These are phyloP conservation scores for Phytophthora brassicae DNA, from an alignment of 352 stramenopile genomes.

Conservation along the genomic window DNA sequence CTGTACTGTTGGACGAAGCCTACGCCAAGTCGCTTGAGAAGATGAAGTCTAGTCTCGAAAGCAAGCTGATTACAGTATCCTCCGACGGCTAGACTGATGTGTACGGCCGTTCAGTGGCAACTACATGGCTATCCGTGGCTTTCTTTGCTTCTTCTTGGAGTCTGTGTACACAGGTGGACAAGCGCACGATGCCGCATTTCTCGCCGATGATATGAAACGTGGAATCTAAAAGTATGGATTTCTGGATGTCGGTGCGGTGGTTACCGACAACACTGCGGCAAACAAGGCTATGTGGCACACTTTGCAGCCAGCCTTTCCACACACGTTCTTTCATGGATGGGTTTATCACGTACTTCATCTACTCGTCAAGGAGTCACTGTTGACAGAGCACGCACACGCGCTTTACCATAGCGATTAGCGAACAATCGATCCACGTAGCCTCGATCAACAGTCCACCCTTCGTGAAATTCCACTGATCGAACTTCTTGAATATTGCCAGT, in stretches of 20 bases:
- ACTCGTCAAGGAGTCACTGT: not conserved
- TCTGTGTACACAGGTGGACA: not conserved
- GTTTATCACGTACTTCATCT: not conserved
- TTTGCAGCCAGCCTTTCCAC: not conserved
- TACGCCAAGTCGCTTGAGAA: not conserved
- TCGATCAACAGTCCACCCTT: constrained; percentile 5
- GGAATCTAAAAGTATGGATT: not conserved
- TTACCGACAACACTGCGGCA: not conserved
- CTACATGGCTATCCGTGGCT: not conserved
- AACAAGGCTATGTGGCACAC: not conserved
- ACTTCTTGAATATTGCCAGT: constrained; percentile 5
- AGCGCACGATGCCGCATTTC: not conserved
- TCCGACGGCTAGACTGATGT: not conserved
- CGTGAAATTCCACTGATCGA: not conserved
- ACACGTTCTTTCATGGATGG: not conserved
- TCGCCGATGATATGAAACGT: not conserved
- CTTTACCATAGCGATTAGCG: constrained; percentile 1
- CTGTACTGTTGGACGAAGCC: not conserved
- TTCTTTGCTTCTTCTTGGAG: not conserved
- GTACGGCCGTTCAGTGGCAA: not conserved
- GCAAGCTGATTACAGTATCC: not conserved
- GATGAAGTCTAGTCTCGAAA: not conserved
- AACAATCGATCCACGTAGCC: constrained; percentile 5
- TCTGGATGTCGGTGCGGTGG: not conserved
- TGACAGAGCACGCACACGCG: not conserved